phyloP scores from a whole-genome alignment of 169 alveolate species.

The Cryptosporidium ubiquitum region DNA sequence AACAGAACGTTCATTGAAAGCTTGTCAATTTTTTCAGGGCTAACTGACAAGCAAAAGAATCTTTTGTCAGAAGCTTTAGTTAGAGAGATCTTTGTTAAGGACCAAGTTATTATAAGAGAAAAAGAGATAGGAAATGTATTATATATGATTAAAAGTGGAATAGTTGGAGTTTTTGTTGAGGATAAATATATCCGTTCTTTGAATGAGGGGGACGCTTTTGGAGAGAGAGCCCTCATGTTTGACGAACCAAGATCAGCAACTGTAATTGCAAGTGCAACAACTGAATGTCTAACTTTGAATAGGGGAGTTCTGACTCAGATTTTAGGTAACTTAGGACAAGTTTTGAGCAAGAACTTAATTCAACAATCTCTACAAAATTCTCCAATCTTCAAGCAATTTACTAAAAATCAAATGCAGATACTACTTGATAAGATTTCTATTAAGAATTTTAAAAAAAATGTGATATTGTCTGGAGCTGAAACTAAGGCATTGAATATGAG shows the following conservation, averaged over 20 bases:
- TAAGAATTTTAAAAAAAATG: neutral
- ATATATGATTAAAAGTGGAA: slow-evolving; percentile 90
- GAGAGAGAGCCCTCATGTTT: slow-evolving; percentile 92
- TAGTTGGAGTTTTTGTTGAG: slow-evolving; percentile 86
- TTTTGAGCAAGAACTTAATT: slow-evolving; percentile 75
- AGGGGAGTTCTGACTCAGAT: slow-evolving; percentile 85
- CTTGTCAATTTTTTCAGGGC: slow-evolving; percentile 88
- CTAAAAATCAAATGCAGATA: slow-evolving; percentile 70
- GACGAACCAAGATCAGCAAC: slow-evolving; percentile 94
- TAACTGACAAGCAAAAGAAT: slow-evolving; percentile 89
- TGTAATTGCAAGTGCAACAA: slow-evolving; percentile 85
- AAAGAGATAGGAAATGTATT: slow-evolving; percentile 92
- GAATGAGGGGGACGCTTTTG: slow-evolving; percentile 91
- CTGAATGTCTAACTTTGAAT: slow-evolving; percentile 87
- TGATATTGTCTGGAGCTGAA: neutral
- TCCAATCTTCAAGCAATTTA: slow-evolving; percentile 85
- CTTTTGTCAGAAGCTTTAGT: slow-evolving; percentile 90
- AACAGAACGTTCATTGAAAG: slow-evolving; percentile 89
- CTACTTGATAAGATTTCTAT: slow-evolving; percentile 30
- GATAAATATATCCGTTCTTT: slow-evolving; percentile 79
- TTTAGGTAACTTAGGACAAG: slow-evolving; percentile 88
- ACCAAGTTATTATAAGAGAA: slow-evolving; percentile 88
- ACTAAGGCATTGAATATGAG: slow-evolving; percentile 62
- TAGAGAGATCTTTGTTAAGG: slow-evolving; percentile 83
- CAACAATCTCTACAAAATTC: slow-evolving; percentile 82